Conservation (phyloP, 306 rosid genomes). For the Quercus berberidifolia region DNA sequence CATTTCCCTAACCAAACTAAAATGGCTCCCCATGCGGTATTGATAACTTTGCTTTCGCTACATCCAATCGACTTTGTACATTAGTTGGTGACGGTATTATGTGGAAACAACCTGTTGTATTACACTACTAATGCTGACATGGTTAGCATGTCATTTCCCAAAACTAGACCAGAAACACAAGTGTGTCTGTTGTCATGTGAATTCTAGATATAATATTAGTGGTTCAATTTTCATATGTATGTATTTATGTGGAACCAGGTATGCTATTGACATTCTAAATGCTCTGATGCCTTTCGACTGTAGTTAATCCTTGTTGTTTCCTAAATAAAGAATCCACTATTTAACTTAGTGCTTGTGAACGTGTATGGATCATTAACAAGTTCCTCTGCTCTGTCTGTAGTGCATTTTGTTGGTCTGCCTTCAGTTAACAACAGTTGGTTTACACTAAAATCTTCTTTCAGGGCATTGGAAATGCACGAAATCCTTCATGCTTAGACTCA, state of each 20-base stretch:
- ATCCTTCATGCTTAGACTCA: constrained; percentile 40
- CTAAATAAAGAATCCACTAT: background rate
- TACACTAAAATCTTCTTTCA: constrained; percentile 30
- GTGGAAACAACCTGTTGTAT: background rate
- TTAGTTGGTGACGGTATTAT: background rate
- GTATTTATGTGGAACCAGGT: background rate
- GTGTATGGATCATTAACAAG: background rate
- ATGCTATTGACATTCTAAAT: background rate
- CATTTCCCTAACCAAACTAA: too few relatives aligned
- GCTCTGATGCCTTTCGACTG: background rate
- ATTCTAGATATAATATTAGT: background rate
- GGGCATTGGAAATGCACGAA: constrained; percentile 49
- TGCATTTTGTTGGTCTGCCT: background rate
- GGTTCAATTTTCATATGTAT: background rate
- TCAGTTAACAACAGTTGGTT: background rate
- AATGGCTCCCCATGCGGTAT: too few relatives aligned
- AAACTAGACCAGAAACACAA: background rate
- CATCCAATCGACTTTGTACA: background rate
- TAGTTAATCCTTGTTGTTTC: background rate
- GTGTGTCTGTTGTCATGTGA: background rate
- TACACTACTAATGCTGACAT: background rate
- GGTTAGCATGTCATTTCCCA: background rate
- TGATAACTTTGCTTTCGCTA: too few relatives aligned
- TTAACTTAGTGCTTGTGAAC: background rate
- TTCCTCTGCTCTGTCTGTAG: background rate